Evolutionary conservation across 495 filamentous ascomycete species (phyloP).

Genomic region (Trichodelitschia bisporula): DNA sequence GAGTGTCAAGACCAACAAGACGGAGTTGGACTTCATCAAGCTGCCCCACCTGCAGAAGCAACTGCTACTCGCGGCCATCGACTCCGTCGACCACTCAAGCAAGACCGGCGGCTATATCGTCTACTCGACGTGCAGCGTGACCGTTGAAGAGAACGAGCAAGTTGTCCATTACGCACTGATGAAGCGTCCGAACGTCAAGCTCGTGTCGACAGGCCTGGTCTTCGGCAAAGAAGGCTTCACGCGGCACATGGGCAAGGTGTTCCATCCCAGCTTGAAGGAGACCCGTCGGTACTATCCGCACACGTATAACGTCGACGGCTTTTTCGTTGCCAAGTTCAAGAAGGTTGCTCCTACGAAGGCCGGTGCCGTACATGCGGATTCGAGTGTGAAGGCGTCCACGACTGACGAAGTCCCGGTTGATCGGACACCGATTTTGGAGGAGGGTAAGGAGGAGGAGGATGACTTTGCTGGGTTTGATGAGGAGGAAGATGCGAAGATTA

Average conservation of each 20-base stretch:
- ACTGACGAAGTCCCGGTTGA: slow-evolving; percentile 14
- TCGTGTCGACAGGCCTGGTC: slow-evolving; percentile 79
- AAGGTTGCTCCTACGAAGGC: slow-evolving; percentile 56
- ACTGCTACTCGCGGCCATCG: slow-evolving; percentile 76
- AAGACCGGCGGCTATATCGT: slow-evolving; percentile 86
- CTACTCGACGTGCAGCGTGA: slow-evolving; percentile 82
- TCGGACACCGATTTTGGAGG: slow-evolving; percentile 23
- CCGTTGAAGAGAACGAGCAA: slow-evolving; percentile 78
- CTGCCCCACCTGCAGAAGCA: slow-evolving; percentile 90
- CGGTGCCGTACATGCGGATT: slow-evolving; percentile 21
- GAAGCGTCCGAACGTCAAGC: slow-evolving; percentile 75
- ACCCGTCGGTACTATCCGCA: slow-evolving; percentile 86
- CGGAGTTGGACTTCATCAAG: slow-evolving; percentile 70
- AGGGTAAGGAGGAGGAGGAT: slow-evolving; percentile 21
- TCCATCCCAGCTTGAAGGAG: slow-evolving; percentile 61
- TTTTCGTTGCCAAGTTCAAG: slow-evolving; percentile 94
- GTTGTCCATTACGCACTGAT: slow-evolving; percentile 83
- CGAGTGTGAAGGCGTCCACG: slow-evolving; percentile 4
- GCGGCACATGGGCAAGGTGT: slow-evolving; percentile 66
- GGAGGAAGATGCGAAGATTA: slow-evolving; percentile 31
- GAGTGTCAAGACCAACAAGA: slow-evolving; percentile 91
- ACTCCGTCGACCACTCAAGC: slow-evolving; percentile 64
- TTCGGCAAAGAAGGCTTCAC: slow-evolving; percentile 86
- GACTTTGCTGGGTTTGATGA: slow-evolving; percentile 42
- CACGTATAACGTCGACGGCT: slow-evolving; percentile 88